Evolutionary conservation across 768 basidiomycete genomes (phyloP), one percentile per base, ranked within the genome.

Genomic region (Calocera viscosa): DNA sequence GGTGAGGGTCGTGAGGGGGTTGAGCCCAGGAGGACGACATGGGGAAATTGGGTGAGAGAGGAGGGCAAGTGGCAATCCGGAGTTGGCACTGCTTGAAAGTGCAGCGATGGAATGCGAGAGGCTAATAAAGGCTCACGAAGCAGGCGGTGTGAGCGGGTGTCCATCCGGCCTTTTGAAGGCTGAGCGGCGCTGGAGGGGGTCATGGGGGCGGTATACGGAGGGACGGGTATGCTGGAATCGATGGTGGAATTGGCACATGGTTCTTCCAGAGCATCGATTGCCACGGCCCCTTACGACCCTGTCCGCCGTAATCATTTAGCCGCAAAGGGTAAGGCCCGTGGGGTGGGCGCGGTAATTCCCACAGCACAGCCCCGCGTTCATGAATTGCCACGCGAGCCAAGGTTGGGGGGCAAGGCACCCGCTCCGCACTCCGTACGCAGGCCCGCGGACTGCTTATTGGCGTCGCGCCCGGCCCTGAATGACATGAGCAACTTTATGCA

Each of bases 161-260:
- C 24, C 49, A 8, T 24, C 14, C 24, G 12, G 14, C 53, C 30
- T 60, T 60, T 60, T 60, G 53, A 60, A 26, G 26, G 11, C 24
- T 24, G 16, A 24, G 8, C 43, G 24, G 24, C 24, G 19, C 43
- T 47, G 43, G 43, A 60, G 24, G 53, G 2, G 53, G 7, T 5
- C 10, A 2, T 5, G 14, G 53, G 30, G 53, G 53, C 11, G 26
- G 26, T 28, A 32, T 16, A 26, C 53, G 2, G 14, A 26, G 53
- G 24, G 26, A 14, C 3, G 16, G 7, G 7, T 19, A 17, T 8
- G 43, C 19, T 24, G 43, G 53, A 26, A 16, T 60, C 53, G 53
- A 32, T 11, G 53, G n/a, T 60, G 53, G 53, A 60, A 60, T 60
- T 60, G 53, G 53, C 53, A 60, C 53, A 60, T 60, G 53, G 53